Evolutionary conservation across 768 basidiomycete species (phyloP), one percentile per base, ranked within the genome.

Genomic region (Mrakia hoshinonis): DNA sequence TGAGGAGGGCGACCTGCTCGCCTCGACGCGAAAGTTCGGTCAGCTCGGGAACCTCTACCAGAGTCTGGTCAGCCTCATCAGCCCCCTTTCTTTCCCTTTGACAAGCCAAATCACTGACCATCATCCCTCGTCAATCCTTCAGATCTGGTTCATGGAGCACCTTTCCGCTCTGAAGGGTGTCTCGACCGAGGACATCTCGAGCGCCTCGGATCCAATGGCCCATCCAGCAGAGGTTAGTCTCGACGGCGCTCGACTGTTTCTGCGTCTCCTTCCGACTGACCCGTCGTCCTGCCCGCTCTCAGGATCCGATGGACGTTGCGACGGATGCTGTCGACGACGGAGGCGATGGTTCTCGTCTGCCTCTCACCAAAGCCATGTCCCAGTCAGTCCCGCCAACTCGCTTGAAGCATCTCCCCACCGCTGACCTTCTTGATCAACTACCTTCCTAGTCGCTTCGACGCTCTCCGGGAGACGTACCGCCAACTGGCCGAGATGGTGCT

Each of bases 81-180:
- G n/a, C n/a, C n/a, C n/a, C n/a, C n/a, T n/a, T n/a, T n/a, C n/a
- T n/a, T n/a, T n/a, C n/a, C n/a, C n/a, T n/a, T 62, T 15, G n/a
- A 31, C 49, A 63, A 71, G 39, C 46, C 31, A 38, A 51, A 68
- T 61, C 36, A 20, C 58, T 61, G 58, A 61, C 36, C 22, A 18
- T 7, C 11, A 9, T 62, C 20, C n/a, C 63, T 76, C 34, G 72
- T 67, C 39, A 66, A 24, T 58, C 54, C 49, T 31, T 26, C 69
- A 95, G 92, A 84, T 86, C 1, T 97, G 94, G 95, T 92, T 97
- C 78, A 85, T 87, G 38, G 79, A 83, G 22, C 87, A 89, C 76
- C 81, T 97, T 18, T 84, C 84, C 51, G 79, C 83, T 52, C 81
- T 98, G 62, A 90, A 87, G 78, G 82, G 85, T 4, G 81, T 81